A percentile compares a stretch with the other conserved stretches of the same genome.
These are phyloP conservation scores for Nemania sp. DNA, from an alignment of 2,329 filamentous ascomycete species.

Conservation along the genomic window DNA sequence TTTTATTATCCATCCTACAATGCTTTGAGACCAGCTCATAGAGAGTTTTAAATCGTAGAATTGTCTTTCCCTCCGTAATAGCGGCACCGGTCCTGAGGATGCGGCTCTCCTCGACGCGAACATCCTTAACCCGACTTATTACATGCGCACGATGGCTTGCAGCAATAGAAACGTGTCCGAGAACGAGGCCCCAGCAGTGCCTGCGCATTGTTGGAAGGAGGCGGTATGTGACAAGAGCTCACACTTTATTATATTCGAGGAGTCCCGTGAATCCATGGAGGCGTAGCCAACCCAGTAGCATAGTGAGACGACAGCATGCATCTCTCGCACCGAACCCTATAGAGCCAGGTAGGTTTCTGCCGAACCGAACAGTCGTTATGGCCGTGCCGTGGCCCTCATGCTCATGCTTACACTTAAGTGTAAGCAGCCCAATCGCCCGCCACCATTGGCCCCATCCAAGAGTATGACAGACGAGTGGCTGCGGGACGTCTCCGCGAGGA, in stretches of 20 bases:
- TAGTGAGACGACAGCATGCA: slow-evolving; percentile 39
- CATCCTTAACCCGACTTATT: slow-evolving; percentile 39
- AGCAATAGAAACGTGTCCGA: slow-evolving; percentile 30
- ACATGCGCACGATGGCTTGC: slow-evolving; percentile 38
- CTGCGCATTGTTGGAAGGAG: slow-evolving; percentile 40
- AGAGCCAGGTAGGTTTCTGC: slow-evolving; percentile 41
- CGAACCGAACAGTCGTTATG: too few species aligned
- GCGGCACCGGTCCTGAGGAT: slow-evolving; percentile 38
- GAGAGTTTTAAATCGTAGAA: slow-evolving; percentile 4
- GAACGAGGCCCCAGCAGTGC: slow-evolving; percentile 36
- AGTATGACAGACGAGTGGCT: slow-evolving; percentile 87
- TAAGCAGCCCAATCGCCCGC: slow-evolving; percentile 44
- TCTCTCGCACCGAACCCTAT: slow-evolving; percentile 38
- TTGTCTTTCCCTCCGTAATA: background rate
- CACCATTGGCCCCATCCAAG: slow-evolving; percentile 78
- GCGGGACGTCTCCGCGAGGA: slow-evolving; percentile 83
- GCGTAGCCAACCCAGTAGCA: slow-evolving; percentile 17
- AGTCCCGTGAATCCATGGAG: slow-evolving; percentile 20
- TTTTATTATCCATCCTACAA: slow-evolving; percentile 31
- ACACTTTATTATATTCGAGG: background rate
- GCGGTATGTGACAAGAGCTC: slow-evolving; percentile 35
- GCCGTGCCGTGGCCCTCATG: too few species aligned
- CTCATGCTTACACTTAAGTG: slow-evolving; percentile 21
- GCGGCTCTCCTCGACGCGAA: slow-evolving; percentile 42
- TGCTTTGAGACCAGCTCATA: slow-evolving; percentile 24